These are phyloP conservation scores for Neopestalotiopsis sp. DNA, from an alignment of 2,329 filamentous ascomycete genomes.

Conservation along the genomic window DNA sequence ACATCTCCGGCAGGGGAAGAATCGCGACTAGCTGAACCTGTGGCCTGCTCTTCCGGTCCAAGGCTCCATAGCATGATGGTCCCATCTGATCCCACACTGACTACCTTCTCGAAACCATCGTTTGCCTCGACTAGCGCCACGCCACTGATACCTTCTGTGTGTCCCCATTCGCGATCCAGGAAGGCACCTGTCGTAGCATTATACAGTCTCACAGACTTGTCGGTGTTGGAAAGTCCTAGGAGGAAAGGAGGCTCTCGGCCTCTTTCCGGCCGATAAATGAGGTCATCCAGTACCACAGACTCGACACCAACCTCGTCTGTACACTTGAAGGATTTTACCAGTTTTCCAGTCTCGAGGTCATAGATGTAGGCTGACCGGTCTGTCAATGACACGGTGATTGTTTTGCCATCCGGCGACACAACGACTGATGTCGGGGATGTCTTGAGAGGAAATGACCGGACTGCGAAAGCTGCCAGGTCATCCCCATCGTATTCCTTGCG, in stretches of 20 bases:
- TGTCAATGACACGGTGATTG: conserved; percentile 63
- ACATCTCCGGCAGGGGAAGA: conserved; percentile 59
- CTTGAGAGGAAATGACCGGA: conserved; percentile 81
- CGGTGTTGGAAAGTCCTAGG: conserved; percentile 88
- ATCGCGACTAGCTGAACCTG: conserved; percentile 52
- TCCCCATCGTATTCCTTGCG: conserved; percentile 69
- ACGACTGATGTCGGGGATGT: conserved; percentile 87
- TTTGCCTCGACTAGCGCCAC: conserved; percentile 72
- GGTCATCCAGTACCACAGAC: conserved; percentile 80
- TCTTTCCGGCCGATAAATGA: conserved; percentile 67
- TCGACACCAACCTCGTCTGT: conserved; percentile 81
- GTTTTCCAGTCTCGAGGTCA: conserved; percentile 71
- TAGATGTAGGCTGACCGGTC: conserved; percentile 67
- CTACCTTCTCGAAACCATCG: conserved; percentile 61
- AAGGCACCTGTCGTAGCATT: conserved; percentile 78
- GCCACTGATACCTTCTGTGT: conserved; percentile 92
- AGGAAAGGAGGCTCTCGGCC: conserved; percentile 68
- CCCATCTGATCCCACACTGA: conserved; percentile 80
- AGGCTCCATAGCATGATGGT: conserved; percentile 82
- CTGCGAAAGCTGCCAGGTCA: conserved; percentile 76
- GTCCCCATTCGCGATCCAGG: conserved; percentile 89
- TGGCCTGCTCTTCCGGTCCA: conserved; percentile 53
- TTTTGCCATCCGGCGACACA: conserved; percentile 66
- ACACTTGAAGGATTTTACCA: conserved; percentile 78
- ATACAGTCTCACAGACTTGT: conserved; percentile 94